Base-by-base conservation (phyloP, 2,329 filamentous ascomycete genomes). In the Fusarium buharicum region DNA sequence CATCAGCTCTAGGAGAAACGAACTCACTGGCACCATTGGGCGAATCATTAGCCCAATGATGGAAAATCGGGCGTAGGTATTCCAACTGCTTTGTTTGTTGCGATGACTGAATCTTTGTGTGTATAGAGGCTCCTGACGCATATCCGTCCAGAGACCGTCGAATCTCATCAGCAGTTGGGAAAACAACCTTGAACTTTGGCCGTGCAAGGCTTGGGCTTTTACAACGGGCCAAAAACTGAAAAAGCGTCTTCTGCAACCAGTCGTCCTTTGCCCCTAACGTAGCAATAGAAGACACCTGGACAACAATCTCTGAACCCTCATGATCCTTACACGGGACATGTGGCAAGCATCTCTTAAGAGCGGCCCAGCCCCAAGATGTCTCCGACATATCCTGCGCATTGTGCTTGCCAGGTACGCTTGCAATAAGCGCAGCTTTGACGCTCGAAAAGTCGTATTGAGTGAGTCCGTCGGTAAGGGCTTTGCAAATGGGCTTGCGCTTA, bases 281-380 rank as follows among this genome's bases (percentile, higher is more conserved):
- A 3, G 92, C 92, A 43, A 96, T 90, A 1, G 92, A 96, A 0
- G 92, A 96, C 36, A 94, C 79, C 75, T 95, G 86, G 4, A 83
- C 74, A 2, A 86, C 83, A 24, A 91, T 76, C 22, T 85, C 80
- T 1, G 81, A 71, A 22, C 73, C 54, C 8, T 74, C 75, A 28
- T 69, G 55, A 16, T 76, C 68, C 30, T 54, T 50, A 3, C 82
- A 75, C 1, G 85, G 82, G 4, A 92, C 78, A 3, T 74, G 74
- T 14, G 77, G 75, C 9, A 96, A 77, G 1, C 84, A 81, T 41
- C 86, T 81, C 62, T 82, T 83, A 11, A 96, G 70, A 2, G 84
- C 89, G 3, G 84, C 78, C 91, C 92, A 96, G 1, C 92, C 93
- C 86, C 89, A 96, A n/a, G 81, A 75, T 1, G 88, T 88, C 18